Evolutionary conservation across 352 stramenopile species (phyloP).

Genomic region (Pythium angustatum): DNA sequence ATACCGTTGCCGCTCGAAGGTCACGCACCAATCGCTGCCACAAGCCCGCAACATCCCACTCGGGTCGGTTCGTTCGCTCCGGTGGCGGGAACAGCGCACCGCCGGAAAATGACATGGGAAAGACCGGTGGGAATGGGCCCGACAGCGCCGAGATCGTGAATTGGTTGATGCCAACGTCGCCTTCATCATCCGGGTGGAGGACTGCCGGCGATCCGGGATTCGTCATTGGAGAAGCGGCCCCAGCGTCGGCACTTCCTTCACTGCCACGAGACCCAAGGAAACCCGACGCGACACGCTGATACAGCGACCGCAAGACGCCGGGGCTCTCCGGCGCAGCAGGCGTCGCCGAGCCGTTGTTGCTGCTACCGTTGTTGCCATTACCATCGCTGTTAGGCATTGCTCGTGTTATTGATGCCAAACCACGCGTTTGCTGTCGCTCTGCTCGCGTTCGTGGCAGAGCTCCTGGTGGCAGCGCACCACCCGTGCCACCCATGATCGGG

Average conservation of each 20-base stretch:
- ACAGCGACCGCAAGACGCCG: constrained; percentile 25
- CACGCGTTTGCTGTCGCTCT: constrained; percentile 16
- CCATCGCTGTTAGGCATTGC: not conserved
- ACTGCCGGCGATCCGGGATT: constrained; percentile 8
- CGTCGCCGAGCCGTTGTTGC: not conserved
- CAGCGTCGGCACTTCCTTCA: not conserved
- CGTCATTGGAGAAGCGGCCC: not conserved
- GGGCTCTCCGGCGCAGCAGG: constrained; percentile 1
- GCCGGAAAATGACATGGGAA: constrained; percentile 24
- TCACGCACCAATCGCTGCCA: constrained; percentile 24
- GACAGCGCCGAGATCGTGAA: constrained; percentile 19
- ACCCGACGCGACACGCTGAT: constrained; percentile 29
- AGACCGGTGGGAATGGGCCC: constrained; percentile 21
- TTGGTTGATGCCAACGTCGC: constrained; percentile 6
- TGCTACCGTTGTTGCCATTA: not conserved
- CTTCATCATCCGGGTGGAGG: constrained; percentile 16
- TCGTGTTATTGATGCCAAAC: not conserved
- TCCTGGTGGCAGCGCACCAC: not conserved
- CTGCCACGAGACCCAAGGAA: constrained; percentile 22
- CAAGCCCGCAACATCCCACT: constrained; percentile 32
- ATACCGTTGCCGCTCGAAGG: constrained; percentile 21
- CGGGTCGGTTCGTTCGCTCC: constrained; percentile 2
- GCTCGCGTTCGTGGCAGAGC: constrained; percentile 1
- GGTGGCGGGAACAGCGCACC: constrained; percentile 10
- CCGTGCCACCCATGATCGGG: constrained; percentile 15